These are phyloP conservation scores for Populus deltoides DNA, from an alignment of 345 rosid genomes.

Conservation along the genomic window DNA sequence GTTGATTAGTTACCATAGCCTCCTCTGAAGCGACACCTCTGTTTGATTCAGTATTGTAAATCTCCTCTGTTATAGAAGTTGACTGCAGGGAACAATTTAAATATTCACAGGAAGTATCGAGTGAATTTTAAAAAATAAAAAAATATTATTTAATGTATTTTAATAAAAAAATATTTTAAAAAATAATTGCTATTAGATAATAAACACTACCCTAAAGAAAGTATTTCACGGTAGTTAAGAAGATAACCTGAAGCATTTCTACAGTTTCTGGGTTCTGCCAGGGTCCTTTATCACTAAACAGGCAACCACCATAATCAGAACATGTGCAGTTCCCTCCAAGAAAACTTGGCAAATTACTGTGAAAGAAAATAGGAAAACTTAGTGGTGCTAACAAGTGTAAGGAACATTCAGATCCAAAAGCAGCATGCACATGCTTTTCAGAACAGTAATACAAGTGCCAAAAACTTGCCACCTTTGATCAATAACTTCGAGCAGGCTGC, in stretches of 20 bases:
- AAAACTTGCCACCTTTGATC: slow-evolving; percentile 40
- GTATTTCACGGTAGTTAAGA: neutral
- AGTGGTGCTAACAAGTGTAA: neutral
- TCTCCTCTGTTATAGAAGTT: slow-evolving; percentile 32
- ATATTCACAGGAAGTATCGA: neutral
- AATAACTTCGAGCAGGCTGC: slow-evolving; percentile 40
- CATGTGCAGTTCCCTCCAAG: slow-evolving; percentile 65
- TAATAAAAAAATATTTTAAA: too few species aligned
- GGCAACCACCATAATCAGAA: slow-evolving; percentile 57
- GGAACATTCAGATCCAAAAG: neutral
- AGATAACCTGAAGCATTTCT: slow-evolving; percentile 49
- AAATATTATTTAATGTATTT: too few species aligned
- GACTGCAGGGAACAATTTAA: slow-evolving; percentile 26
- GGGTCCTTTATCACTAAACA: slow-evolving; percentile 60
- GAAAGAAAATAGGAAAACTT: slow-evolving; percentile 1
- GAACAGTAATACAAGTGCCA: neutral
- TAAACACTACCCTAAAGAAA: neutral
- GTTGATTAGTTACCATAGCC: slow-evolving; percentile 11
- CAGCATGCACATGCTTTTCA: neutral
- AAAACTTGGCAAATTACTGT: slow-evolving; percentile 57
- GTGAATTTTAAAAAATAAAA: too few species aligned
- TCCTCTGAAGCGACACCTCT: slow-evolving; percentile 19
- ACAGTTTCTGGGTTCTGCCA: slow-evolving; percentile 60
- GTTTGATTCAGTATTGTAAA: slow-evolving; percentile 16
- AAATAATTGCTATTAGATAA: too few species aligned